Base-by-base conservation (phyloP, 202 grass and related monocot genomes). In the Bolboschoenoplectus hybrid region DNA sequence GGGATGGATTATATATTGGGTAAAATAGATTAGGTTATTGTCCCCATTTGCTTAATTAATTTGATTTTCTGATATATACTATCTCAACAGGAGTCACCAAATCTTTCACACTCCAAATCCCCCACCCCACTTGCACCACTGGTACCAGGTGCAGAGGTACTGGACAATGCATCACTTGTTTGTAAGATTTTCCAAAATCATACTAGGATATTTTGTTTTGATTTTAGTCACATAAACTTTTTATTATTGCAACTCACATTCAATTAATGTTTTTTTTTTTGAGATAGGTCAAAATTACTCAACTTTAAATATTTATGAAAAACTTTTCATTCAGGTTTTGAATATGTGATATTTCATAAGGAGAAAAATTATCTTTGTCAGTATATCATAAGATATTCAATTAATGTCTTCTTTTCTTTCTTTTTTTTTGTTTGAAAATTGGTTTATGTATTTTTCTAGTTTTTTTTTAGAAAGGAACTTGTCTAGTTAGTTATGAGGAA, bases 11-110 rank as follows among this genome's bases (percentile, higher is more conserved):
- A 26, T 74, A 13, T 51, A 74, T 49, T 5, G 12, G 12, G n/a
- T 74, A 13, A 71, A 71, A 49, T 74, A 32, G 70, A 74, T 74
- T 74, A 51, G 70, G 70, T 74, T 51, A 9, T 74, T 51, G 70
- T 74, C 45, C 51, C 51, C 41, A 11, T 19, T 51, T 51, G 19
- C 44, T 13, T 74, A 51, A 74, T 74, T 74, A 34, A 74, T 51
- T 51, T 34, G 70, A 74, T 26, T 26, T 26, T 26, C 26, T 26
- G 26, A 26, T 26, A 26, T 74, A 12, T 51, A 12, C 70, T 51
- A 74, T 74, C 70, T 74, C 19, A 74, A 74, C 70, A 34, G 70
- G 3, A 74, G 45, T 74, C 45, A 45, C 45, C 70, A 61, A 12
- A 14, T 41, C 39, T 41, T 51, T 74, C 70, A 49, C 70, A 6